phyloP scores from a whole-genome alignment of 352 stramenopile genomes.

The Phytophthora hybrid region DNA sequence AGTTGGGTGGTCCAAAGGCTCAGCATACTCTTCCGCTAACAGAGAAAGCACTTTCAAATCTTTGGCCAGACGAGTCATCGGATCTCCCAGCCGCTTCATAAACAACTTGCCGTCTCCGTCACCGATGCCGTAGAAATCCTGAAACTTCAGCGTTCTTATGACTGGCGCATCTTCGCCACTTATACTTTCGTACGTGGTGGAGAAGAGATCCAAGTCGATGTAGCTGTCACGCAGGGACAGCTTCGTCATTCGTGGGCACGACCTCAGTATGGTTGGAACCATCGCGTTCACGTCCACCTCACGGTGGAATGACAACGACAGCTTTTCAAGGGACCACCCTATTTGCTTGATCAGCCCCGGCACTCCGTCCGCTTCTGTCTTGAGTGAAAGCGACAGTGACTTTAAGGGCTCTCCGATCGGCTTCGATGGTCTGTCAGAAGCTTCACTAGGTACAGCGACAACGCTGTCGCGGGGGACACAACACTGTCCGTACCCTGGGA shows the following conservation, averaged over 20 bases:
- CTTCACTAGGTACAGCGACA: background rate
- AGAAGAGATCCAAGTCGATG: conserved; percentile 27
- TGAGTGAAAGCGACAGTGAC: conserved; percentile 12
- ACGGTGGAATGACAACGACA: conserved; percentile 27
- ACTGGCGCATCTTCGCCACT: background rate
- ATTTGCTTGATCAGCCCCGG: conserved; percentile 19
- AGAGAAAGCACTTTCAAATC: conserved; percentile 18
- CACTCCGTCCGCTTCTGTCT: conserved; percentile 2
- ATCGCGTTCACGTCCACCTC: conserved; percentile 27
- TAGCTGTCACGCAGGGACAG: conserved; percentile 19
- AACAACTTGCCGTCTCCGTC: conserved; percentile 16
- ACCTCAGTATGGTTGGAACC: conserved; percentile 9
- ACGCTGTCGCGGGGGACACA: conserved; percentile 7
- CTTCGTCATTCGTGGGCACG: conserved; percentile 18
- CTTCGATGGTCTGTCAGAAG: background rate
- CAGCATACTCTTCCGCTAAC: conserved; percentile 17
- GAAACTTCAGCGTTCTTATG: conserved; percentile 17
- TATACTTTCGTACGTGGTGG: conserved; percentile 19
- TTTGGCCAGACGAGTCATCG: conserved; percentile 15
- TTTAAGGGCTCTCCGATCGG: background rate
- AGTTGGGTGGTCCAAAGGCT: conserved; percentile 19
- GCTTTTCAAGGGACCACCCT: conserved; percentile 22
- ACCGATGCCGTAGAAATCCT: conserved; percentile 24
- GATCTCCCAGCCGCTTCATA: conserved; percentile 26
- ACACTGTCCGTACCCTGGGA: conserved; percentile 17